Percentiles rank a stretch among this genome's conserved stretches.
phyloP scores from a whole-genome alignment of 1,139 yeast genomes.

The Kodamaea plutei region DNA sequence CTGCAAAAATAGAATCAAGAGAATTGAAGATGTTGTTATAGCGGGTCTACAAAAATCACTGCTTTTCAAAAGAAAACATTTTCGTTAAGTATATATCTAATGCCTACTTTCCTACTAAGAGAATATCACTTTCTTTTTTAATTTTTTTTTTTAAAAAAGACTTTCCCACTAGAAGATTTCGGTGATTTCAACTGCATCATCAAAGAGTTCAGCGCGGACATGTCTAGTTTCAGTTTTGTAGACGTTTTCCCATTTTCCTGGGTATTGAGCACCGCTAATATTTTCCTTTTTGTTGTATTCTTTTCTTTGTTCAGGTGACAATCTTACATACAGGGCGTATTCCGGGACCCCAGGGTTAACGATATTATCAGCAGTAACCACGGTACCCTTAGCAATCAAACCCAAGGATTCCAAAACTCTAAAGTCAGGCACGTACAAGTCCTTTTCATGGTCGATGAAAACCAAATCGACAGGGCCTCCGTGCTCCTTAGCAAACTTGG shows the following conservation, averaged over 20 bases:
- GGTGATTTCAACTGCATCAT: constrained; percentile 33
- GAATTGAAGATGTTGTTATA: too few species aligned
- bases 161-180: constrained; percentile 1
- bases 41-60: too few species aligned
- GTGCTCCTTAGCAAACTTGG: constrained; percentile 20
- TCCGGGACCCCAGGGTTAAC: constrained; percentile 36
- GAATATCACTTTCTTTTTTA: too few species aligned
- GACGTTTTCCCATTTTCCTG: constrained; percentile 44
- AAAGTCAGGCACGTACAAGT: constrained; percentile 39
- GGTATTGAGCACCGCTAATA: constrained; percentile 24
- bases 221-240: constrained; percentile 29
- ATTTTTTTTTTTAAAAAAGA: too few species aligned
- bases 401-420: constrained; percentile 39
- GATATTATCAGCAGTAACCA: constrained; percentile 40
- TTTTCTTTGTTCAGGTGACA: constrained; percentile 35
- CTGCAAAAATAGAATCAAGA: too few species aligned
- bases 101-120: too few species aligned
- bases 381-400: constrained; percentile 38
- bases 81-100: too few species aligned
- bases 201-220: constrained; percentile 8
- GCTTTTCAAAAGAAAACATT: too few species aligned
- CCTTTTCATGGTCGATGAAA: constrained; percentile 42
- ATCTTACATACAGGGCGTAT: constrained; percentile 35
- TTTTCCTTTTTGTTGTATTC: constrained; percentile 25
- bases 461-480: constrained; percentile 28